These are phyloP conservation scores for Lyophyllum decastes DNA, from an alignment of 768 basidiomycete genomes.

Conservation along the genomic window DNA sequence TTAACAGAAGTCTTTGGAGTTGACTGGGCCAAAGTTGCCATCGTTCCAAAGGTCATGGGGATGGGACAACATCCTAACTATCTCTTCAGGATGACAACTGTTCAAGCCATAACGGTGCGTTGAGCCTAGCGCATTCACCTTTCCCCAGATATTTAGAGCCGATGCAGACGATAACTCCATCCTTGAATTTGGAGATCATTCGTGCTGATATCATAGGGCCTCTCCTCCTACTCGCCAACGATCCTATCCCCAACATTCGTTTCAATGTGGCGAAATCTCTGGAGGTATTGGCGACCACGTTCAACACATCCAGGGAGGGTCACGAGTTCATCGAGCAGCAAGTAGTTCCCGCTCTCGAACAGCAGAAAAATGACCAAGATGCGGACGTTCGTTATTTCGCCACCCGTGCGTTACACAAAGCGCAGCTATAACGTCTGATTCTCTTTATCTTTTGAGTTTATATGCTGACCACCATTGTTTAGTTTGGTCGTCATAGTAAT, in stretches of 20 bases:
- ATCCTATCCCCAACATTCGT: slow-evolving; percentile 97
- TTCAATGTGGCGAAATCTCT: slow-evolving; percentile 98
- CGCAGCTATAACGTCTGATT: slow-evolving; percentile 20
- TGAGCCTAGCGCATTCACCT: slow-evolving; percentile 11
- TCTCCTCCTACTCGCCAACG: slow-evolving; percentile 77
- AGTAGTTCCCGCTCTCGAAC: slow-evolving; percentile 82
- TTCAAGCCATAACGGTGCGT: slow-evolving; percentile 94
- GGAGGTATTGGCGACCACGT: slow-evolving; percentile 81
- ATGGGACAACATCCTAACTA: slow-evolving; percentile 99
- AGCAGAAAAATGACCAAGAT: slow-evolving; percentile 85
- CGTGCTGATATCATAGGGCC: slow-evolving; percentile 82
- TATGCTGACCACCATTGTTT: background rate
- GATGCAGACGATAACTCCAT: slow-evolving; percentile 88
- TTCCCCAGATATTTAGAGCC: slow-evolving; percentile 6
- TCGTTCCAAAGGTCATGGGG: slow-evolving; percentile 94
- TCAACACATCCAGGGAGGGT: slow-evolving; percentile 67
- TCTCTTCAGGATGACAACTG: slow-evolving; percentile 97
- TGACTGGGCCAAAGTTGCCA: slow-evolving; percentile 92
- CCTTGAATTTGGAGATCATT: slow-evolving; percentile 82
- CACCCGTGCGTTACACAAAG: slow-evolving; percentile 71
- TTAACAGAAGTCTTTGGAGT: slow-evolving; percentile 98
- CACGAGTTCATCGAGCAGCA: slow-evolving; percentile 70
- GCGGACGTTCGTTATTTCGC: slow-evolving; percentile 98
- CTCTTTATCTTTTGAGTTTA: background rate
- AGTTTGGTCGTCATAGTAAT: background rate